Base-by-base conservation (phyloP, 2,329 filamentous ascomycete species). In the Beauveria brongniartii region DNA sequence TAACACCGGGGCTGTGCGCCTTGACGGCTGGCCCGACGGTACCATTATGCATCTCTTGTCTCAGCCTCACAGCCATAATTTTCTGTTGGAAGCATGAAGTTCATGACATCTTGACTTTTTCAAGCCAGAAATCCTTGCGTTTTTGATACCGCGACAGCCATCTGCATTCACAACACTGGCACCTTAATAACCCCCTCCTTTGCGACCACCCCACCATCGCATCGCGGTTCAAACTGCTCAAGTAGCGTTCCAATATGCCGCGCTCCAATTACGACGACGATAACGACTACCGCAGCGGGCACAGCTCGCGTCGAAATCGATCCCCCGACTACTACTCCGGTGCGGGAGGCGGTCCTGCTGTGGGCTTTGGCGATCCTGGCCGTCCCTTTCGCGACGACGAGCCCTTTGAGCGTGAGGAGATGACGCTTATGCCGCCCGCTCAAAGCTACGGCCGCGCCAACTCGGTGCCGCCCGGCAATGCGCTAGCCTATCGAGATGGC, bases 261-360 rank as follows among this genome's bases (percentile, higher is more conserved):
- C 46, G 53, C 46, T 57, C 53, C 53, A 57, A 70, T 58, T 65
- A 71, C 48, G 55, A 63, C 54, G 56, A 61, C 54, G 56, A 63
- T 53, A 55, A 58, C 43, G 48, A 63, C 44, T 44, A 30, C 10
- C 53, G 53, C 24, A 55, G 52, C 50, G 59, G 30, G 3, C 53
- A 50, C 22, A 55, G 55, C 20, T 60, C 60, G 30, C 61, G 61
- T 12, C 59, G 64, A 48, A 63, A 67, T 47, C 60, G 64, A 37
- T 73, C 72, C 10, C 72, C 72, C 14, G 70, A 71, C 28, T 70
- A 71, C 61, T 65, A 67, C 64, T 70, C 71, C 5, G 70, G 71
- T 50, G 69, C 69, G 52, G 68, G 66, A 24, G 65, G 64, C 51
- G 65, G 61, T 44, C 48, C 59, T 14, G 50, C 59, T 34, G 30